phyloP scores from a whole-genome alignment of 441 rosid species.

The Populus trichocarpa region DNA sequence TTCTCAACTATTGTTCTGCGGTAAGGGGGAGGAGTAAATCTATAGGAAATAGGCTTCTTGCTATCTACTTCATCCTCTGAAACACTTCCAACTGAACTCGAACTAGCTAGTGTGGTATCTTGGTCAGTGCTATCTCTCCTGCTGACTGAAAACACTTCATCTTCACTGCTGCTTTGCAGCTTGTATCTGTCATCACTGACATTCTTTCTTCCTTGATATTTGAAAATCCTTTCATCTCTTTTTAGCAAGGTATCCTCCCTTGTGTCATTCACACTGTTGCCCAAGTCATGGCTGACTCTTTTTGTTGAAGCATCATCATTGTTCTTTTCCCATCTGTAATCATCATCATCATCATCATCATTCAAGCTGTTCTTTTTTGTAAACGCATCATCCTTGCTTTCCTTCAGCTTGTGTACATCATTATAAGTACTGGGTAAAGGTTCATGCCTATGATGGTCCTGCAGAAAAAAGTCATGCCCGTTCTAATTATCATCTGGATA shows the following conservation, averaged over 20 bases:
- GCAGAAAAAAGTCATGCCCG: not conserved
- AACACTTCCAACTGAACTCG: conserved; percentile 41
- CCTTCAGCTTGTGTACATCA: not conserved
- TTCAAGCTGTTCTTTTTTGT: not conserved
- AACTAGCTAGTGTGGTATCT: conserved; percentile 33
- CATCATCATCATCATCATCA: conserved; percentile 9
- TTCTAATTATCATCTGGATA: not conserved
- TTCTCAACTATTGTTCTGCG: conserved; percentile 23
- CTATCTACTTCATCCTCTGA: conserved; percentile 38
- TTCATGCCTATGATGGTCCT: conserved; percentile 20
- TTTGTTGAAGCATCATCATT: conserved; percentile 15
- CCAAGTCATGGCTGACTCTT: conserved; percentile 15
- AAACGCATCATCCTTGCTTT: not conserved
- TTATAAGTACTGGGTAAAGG: not conserved
- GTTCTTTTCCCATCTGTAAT: conserved; percentile 13
- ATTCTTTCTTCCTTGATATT: conserved; percentile 16
- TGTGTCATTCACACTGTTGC: conserved; percentile 1
- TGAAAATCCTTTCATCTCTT: conserved; percentile 16
- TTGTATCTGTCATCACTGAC: conserved; percentile 23
- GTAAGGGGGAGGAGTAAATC: conserved; percentile 48
- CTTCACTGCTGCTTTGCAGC: conserved; percentile 39
- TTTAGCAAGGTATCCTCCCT: conserved; percentile 4
- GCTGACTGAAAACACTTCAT: conserved; percentile 20
- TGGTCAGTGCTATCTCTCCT: conserved; percentile 26
- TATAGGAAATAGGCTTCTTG: conserved; percentile 34